Evolutionary conservation across 768 basidiomycete species (phyloP), one percentile per base, ranked within the genome.

Genomic region (Suillus tomentosus): DNA sequence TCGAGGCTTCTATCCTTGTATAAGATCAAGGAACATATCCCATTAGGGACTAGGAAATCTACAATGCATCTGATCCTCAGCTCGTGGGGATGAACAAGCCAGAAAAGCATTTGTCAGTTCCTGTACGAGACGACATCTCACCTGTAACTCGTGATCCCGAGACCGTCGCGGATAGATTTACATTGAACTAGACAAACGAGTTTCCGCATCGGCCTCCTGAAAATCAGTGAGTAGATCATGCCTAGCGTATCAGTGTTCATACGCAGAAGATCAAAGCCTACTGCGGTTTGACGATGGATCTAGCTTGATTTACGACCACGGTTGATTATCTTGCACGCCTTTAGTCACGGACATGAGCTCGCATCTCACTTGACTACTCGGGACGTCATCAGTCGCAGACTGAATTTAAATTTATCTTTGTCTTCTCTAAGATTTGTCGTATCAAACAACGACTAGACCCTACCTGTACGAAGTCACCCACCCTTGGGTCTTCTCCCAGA

Each of bases 201-300:
- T 75, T 75, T 24, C 74, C 80, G 14, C 78, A 78, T 66, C 68
- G 67, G 10, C 74, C 78, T 27, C 75, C 73, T 24, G 71, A 70
- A 61, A 63, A 69, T 48, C 74, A 76, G 63, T 71, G 65, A n/a
- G 67, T 70, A 2, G 80, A 81, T 6, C 80, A 81, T 47, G 75
- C 77, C 14, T 73, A 76, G 36, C 78, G 81, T 15, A 72, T 81
- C 65, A 81, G 77, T 63, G 75, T 81, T 63, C 64, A 71, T 48
- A 62, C 79, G 31, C 31, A 31, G 69, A 79, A 75, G 55, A 63
- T 64, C 0, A 37, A 17, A 62, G 62, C 66, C 15, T 53, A 34
- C 40, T 67, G 69, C 15, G 62, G 61, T 10, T 74, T 59, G 34
- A 34, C 50, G 42, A 37, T 57, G 45, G 45, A 48, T 43, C 40